Percentiles rank a stretch among this genome's conserved stretches.
These are phyloP conservation scores for Kurtzmaniella natalensis DNA, from an alignment of 1,139 yeast species.

Conservation along the genomic window DNA sequence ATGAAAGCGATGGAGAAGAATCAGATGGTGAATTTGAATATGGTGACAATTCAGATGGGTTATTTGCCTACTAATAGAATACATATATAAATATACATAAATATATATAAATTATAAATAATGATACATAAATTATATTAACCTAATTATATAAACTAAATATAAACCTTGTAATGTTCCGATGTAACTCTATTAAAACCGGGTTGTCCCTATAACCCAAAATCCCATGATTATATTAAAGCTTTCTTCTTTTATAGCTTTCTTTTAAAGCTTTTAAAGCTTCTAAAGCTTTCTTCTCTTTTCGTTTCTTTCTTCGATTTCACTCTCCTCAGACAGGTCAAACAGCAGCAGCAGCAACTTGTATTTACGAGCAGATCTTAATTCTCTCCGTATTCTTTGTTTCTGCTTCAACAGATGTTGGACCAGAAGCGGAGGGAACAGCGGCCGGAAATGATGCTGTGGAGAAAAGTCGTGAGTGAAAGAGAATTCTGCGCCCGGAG, in stretches of 20 bases:
- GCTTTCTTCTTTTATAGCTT: too few species aligned
- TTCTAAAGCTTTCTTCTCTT: neutral
- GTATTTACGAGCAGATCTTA: slow-evolving; percentile 9
- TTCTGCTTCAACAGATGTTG: slow-evolving; percentile 18
- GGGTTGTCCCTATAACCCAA: too few species aligned
- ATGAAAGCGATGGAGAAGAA: slow-evolving; percentile 17
- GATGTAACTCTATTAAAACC: too few species aligned
- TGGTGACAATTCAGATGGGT: slow-evolving; percentile 47
- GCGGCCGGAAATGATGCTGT: slow-evolving; percentile 38
- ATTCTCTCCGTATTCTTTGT: slow-evolving; percentile 11
- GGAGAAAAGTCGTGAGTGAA: slow-evolving; percentile 27
- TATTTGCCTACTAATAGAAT: slow-evolving; percentile 33
- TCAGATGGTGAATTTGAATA: slow-evolving; percentile 23
- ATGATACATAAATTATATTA: too few species aligned
- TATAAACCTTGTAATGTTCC: too few species aligned
- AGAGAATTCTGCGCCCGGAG: slow-evolving; percentile 23
- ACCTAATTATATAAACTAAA: too few species aligned
- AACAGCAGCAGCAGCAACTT: slow-evolving; percentile 3
- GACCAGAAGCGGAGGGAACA: slow-evolving; percentile 45
- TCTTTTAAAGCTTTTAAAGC: too few species aligned
- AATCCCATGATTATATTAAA: too few species aligned
- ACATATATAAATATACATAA: too few species aligned
- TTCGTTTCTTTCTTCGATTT: slow-evolving; percentile 9
- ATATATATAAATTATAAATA: too few species aligned
- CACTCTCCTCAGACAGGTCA: slow-evolving; percentile 11